Percentiles rank a stretch among this genome's conserved stretches.
Conservation (phyloP, 225 moss, liverwort and hornwort species). For the Sphagnum tenellum region DNA sequence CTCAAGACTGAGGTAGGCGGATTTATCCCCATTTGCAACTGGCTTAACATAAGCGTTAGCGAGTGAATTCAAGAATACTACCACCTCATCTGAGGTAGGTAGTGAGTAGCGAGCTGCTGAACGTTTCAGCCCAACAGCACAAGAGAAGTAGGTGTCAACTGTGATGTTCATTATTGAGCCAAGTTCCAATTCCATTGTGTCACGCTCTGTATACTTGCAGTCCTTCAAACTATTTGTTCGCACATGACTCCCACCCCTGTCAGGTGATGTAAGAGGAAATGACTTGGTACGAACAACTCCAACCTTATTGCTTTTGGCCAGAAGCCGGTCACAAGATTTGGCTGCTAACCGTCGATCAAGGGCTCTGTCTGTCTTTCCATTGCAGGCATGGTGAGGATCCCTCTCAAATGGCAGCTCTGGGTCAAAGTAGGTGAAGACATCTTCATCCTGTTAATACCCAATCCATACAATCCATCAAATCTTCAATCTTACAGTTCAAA, state of each 20-base stretch:
- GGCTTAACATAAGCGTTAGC: conserved; percentile 19
- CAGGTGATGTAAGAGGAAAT: conserved; percentile 33
- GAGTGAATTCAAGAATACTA: conserved; percentile 51
- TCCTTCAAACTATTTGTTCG: conserved; percentile 50
- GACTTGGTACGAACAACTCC: conserved; percentile 62
- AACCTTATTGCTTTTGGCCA: conserved; percentile 54
- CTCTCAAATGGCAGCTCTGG: conserved; percentile 70
- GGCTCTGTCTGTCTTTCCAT: conserved; percentile 53
- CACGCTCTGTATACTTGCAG: conserved; percentile 29
- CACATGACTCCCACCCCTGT: conserved; percentile 31
- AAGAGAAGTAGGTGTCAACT: conserved; percentile 77
- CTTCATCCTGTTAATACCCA: conserved; percentile 57
- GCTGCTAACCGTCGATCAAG: conserved; percentile 54
- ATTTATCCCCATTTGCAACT: conserved; percentile 2
- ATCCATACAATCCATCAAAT: no score
- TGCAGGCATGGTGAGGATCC: conserved; percentile 15
- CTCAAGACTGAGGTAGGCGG: no score
- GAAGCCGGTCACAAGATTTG: conserved; percentile 47
- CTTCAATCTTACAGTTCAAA: no score
- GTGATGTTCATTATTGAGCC: conserved; percentile 67
- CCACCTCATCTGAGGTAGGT: conserved; percentile 66
- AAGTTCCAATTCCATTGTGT: conserved; percentile 11
- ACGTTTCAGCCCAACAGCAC: conserved; percentile 73
- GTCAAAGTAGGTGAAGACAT: conserved; percentile 87
- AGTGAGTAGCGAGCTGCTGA: conserved; percentile 80